These are phyloP conservation scores for Globisporangium viniferum DNA, from an alignment of 352 stramenopile species.

Conservation along the genomic window DNA sequence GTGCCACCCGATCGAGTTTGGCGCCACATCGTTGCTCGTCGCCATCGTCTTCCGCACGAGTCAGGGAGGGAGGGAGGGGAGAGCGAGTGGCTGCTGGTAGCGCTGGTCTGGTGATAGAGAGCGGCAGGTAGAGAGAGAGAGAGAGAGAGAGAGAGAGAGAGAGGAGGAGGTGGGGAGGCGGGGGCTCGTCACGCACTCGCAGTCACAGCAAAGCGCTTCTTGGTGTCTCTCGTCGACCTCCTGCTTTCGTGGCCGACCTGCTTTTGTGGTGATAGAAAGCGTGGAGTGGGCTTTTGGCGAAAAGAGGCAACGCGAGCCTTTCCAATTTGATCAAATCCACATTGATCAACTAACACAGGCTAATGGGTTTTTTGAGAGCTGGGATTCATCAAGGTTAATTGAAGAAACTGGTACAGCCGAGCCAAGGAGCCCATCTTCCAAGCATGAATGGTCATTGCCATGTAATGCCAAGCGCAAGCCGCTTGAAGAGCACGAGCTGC, in stretches of 20 bases:
- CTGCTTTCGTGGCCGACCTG: too few species aligned
- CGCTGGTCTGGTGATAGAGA: not conserved
- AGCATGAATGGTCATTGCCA: not conserved
- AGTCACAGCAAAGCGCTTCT: not conserved
- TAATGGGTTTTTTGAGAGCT: too few species aligned
- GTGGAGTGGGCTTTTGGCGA: too few species aligned
- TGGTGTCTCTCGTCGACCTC: too few species aligned
- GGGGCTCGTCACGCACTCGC: not conserved
- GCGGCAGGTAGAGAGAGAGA: not conserved
- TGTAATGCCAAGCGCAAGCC: not conserved
- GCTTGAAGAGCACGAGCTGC: not conserved
- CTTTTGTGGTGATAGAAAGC: too few species aligned
- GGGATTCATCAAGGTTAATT: too few species aligned
- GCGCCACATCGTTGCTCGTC: constrained; percentile 16
- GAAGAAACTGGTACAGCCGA: too few species aligned
- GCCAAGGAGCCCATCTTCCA: not conserved
- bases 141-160: not conserved
- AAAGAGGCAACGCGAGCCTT: not conserved
- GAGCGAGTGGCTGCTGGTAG: not conserved
- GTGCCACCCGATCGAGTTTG: constrained; percentile 81
- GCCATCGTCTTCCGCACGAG: not conserved
- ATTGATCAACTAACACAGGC: not conserved
- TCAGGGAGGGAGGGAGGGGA: not conserved
- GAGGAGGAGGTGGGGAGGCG: not conserved
- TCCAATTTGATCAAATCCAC: not conserved